A percentile compares a stretch with the other conserved stretches of the same genome.
phyloP scores from a whole-genome alignment of 75 land plant genomes.

The Selaginella tamariscina region DNA sequence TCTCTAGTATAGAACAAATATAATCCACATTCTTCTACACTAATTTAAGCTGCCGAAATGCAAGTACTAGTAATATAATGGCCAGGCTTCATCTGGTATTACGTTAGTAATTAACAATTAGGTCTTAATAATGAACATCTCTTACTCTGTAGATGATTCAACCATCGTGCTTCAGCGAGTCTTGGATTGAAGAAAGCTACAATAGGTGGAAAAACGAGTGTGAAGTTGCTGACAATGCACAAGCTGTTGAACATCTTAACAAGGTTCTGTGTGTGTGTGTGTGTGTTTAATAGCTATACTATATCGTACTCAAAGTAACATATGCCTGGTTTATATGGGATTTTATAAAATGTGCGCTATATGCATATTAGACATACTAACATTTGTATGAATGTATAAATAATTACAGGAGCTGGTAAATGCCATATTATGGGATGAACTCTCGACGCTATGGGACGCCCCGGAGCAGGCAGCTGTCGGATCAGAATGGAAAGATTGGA shows the following conservation, averaged over 20 bases:
- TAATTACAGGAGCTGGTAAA: constrained; percentile 52
- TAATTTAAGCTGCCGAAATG: no score
- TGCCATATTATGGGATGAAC: constrained; percentile 64
- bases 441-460: constrained; percentile 43
- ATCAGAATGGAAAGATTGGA: constrained; percentile 73
- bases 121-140: neutral
- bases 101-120: no score
- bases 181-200: constrained; percentile 47
- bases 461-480: constrained; percentile 39
- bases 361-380: neutral
- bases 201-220: constrained; percentile 52
- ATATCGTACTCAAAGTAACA: no score
- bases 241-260: constrained; percentile 49
- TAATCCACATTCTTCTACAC: no score
- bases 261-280: constrained; percentile 37
- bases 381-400: neutral
- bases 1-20: no score
- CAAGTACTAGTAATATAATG: no score
- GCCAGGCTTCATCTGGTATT: no score
- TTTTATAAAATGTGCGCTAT: neutral
- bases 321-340: neutral
- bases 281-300: no score
- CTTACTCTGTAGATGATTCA: constrained; percentile 51
- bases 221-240: constrained; percentile 53
- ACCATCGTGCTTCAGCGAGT: constrained; percentile 27